A percentile compares a stretch with the other conserved stretches of the same genome.
These are phyloP conservation scores for Calonectria montana DNA, from an alignment of 2,329 filamentous ascomycete genomes.

Conservation along the genomic window DNA sequence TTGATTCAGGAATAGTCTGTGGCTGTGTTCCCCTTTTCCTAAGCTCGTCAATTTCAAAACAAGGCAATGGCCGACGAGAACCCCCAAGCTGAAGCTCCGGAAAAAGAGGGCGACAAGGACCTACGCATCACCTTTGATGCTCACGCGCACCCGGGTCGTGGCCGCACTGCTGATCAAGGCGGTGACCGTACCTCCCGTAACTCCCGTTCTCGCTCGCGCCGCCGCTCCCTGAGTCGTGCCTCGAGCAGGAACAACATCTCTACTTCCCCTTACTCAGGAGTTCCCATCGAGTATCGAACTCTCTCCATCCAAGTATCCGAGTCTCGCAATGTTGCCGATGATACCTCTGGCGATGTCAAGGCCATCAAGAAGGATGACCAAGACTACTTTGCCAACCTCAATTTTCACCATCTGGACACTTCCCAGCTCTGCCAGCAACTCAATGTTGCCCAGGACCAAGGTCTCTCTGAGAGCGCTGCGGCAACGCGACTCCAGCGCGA, in stretches of 20 bases:
- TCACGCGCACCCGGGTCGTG: not conserved
- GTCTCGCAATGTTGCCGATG: slow-evolving; percentile 45
- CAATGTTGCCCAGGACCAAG: slow-evolving; percentile 48
- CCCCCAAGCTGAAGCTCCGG: not conserved
- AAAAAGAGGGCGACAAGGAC: slow-evolving; percentile 9
- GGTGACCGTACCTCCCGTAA: not conserved
- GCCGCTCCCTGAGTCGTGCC: slow-evolving; percentile 36
- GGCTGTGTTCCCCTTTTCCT: not conserved
- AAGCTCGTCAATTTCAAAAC: slow-evolving; percentile 5
- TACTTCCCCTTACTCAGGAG: slow-evolving; percentile 48
- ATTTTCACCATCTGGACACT: slow-evolving; percentile 50
- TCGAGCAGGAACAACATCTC: slow-evolving; percentile 35
- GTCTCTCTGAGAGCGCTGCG: slow-evolving; percentile 50
- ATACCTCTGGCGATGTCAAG: slow-evolving; percentile 18
- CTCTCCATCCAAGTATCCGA: slow-evolving; percentile 54
- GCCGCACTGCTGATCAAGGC: not conserved
- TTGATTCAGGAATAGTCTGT: not conserved
- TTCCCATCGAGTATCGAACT: slow-evolving; percentile 55
- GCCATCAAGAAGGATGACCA: slow-evolving; percentile 48
- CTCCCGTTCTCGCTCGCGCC: slow-evolving; percentile 34
- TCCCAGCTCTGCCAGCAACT: slow-evolving; percentile 53
- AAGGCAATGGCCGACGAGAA: slow-evolving; percentile 10
- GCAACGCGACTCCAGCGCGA: slow-evolving; percentile 51
- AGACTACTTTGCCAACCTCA: slow-evolving; percentile 57
- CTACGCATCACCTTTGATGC: slow-evolving; percentile 8